Base-by-base conservation (phyloP, 371 early-diverging fungal genomes). In the Mortierella sp. region DNA sequence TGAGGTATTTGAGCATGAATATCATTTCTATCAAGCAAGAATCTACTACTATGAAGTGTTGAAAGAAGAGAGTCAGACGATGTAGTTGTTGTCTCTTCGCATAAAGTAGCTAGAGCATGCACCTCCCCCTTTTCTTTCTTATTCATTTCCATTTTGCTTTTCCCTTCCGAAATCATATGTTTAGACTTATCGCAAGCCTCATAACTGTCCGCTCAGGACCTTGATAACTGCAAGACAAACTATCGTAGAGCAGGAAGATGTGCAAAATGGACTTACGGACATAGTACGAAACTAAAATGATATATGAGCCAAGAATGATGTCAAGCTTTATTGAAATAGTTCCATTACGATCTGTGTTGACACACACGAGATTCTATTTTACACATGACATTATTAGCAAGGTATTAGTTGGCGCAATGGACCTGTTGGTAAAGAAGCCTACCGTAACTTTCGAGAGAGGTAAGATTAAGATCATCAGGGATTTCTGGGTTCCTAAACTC, bases 231-330 rank as follows among this genome's bases (percentile, higher is more conserved):
- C 72, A 19, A 53, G 72, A 22, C 72, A 72, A 43, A 72, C 68
- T 8, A 55, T 78, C 26, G 78, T 78, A 10, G 78, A 78, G 13
- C 73, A 72, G 19, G 69, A 72, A 13, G 72, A 72, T 54, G 72
- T 78, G 3, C 34, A 17, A 22, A 32, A 45, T 26, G 66, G 68
- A 1, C 62, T 35, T 32, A 57, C 66, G 34, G 78, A 78, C 54
- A 68, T 71, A 65, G 78, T 49, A 63, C 15, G 35, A 42, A 61
- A 35, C 28, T 2, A 37, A n/a, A 26, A 17, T 13, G 2, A 12
- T 9, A 35, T 61, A 49, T n/a, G n/a, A 43, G 6, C 23, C 42
- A 43, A 32, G 31, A 45, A 28, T 43, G 60, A 17, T 22, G 28
- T 28, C 42, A 17, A 22, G 23, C 15, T 28, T 8, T 43, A n/a